phyloP scores from a whole-genome alignment of 345 rosid species.

The Aurinia saxatilis region DNA sequence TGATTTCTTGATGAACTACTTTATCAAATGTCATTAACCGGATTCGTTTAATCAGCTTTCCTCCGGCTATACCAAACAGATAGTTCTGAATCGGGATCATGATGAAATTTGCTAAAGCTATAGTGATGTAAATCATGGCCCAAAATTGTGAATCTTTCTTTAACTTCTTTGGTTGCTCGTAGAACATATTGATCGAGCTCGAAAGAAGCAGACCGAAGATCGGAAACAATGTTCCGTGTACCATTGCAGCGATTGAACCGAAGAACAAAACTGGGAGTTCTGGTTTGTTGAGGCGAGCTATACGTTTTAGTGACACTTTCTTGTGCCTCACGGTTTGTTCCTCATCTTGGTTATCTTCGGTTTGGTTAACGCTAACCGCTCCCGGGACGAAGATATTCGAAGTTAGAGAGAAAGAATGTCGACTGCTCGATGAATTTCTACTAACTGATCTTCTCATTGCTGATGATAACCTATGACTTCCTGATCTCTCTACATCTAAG shows the following conservation, averaged over 20 bases:
- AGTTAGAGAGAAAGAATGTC: slow-evolving; percentile 18
- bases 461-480: slow-evolving; percentile 21
- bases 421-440: slow-evolving; percentile 23
- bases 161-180: slow-evolving; percentile 33
- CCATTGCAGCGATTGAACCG: slow-evolving; percentile 53
- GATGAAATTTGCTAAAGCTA: slow-evolving; percentile 32
- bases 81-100: slow-evolving; percentile 56
- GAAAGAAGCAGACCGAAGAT: slow-evolving; percentile 72
- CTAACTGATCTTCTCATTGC: slow-evolving; percentile 29
- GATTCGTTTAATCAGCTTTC: slow-evolving; percentile 62
- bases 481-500: slow-evolving; percentile 17
- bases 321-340: slow-evolving; percentile 22
- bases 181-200: slow-evolving; percentile 59
- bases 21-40: slow-evolving; percentile 62
- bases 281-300: slow-evolving; percentile 68
- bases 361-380: slow-evolving; percentile 11
- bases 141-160: slow-evolving; percentile 51
- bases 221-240: slow-evolving; percentile 62
- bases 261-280: slow-evolving; percentile 49
- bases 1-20: slow-evolving; percentile 74
- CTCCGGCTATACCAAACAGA: slow-evolving; percentile 75
- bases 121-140: slow-evolving; percentile 41
- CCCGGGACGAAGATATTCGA: slow-evolving; percentile 16
- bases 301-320: slow-evolving; percentile 46
- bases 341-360: background rate